Evolutionary conservation across 2,329 filamentous ascomycete genomes (phyloP).

Genomic region (Aspergillus vadensis): DNA sequence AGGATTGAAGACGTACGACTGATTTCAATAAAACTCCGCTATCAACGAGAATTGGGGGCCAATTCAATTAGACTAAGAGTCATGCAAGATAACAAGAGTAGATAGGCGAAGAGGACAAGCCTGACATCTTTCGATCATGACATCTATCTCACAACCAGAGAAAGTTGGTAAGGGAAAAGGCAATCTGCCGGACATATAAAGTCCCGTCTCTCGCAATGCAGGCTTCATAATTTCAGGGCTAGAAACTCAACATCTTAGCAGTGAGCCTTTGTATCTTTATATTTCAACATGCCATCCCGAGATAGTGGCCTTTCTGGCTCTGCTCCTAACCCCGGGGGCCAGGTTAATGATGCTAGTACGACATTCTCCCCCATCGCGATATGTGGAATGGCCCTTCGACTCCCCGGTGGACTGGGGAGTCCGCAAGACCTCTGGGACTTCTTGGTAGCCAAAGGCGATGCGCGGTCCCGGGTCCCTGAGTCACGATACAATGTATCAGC

Average conservation of each 20-base stretch:
- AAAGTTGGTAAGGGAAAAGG: background rate
- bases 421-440: slow-evolving; percentile 21
- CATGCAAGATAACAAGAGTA: background rate
- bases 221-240: background rate
- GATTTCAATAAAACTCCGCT: background rate
- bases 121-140: background rate
- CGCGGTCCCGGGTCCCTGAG: background rate
- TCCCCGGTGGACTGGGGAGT: slow-evolving; percentile 16
- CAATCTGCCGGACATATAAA: background rate
- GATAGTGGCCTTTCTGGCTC: no score
- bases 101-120: background rate
- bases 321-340: no score
- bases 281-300: background rate
- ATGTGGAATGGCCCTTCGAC: slow-evolving; percentile 19
- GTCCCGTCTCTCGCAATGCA: background rate
- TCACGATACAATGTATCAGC: slow-evolving; percentile 24
- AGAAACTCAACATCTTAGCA: background rate
- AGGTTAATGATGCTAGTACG: background rate
- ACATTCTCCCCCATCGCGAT: slow-evolving; percentile 14
- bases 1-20: background rate
- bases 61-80: background rate
- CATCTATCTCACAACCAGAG: background rate
- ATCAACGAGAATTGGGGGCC: background rate
- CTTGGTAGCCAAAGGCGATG: slow-evolving; percentile 15
- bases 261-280: background rate